Evolutionary conservation across 192 early-diverging fungal genomes (phyloP), one percentile per base, ranked within the genome.

Genomic region (Mortierella hygrophila): DNA sequence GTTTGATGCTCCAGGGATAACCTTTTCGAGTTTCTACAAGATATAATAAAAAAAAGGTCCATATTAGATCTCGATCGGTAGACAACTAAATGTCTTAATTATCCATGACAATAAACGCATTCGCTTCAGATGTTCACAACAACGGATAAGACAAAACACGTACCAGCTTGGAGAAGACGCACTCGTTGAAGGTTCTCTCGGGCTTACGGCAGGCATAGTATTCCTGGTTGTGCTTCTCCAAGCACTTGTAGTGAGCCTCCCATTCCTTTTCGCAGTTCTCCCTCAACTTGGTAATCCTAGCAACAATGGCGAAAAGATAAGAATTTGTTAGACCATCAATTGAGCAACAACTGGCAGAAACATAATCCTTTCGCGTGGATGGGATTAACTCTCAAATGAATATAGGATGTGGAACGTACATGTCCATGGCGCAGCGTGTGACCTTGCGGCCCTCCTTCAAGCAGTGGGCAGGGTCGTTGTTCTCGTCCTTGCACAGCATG

Each of bases 401-500:
- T 1, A 20, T 32, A 47, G 52, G 49, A 42, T 10, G 21, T 32
- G 29, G 63, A 72, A 91, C 93, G 88, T 87, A 96, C 93, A 96
- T 82, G 77, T 97, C 94, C 74, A 97, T 92, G 47, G 96, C 96
- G 83, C 98, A 99, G 21, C 98, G 94, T 55, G 98, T 99, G 81
- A 98, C 97, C 82, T 96, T 97, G 79, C 97, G 92, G 18, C 98
- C 98, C 78, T 99, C 98, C 91, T 94, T 93, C 57, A 99, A 89
- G 79, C 98, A 99, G 82, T 97, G 95, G 74, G 92, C 88, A 11
- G 98, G 98, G 82, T 98, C 95, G 73, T 93, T 93, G 87, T 91
- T 95, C 78, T 98, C 97, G 82, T 94, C 92, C 91, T 98, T 99
- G 93, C 98, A 99, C 52, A 96, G 91, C 95, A 99, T 97, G 83